Percentiles rank a stretch among this genome's conserved stretches.
Evolutionary conservation across 768 basidiomycete species (phyloP).

Genomic region (Grammothele lineata): DNA sequence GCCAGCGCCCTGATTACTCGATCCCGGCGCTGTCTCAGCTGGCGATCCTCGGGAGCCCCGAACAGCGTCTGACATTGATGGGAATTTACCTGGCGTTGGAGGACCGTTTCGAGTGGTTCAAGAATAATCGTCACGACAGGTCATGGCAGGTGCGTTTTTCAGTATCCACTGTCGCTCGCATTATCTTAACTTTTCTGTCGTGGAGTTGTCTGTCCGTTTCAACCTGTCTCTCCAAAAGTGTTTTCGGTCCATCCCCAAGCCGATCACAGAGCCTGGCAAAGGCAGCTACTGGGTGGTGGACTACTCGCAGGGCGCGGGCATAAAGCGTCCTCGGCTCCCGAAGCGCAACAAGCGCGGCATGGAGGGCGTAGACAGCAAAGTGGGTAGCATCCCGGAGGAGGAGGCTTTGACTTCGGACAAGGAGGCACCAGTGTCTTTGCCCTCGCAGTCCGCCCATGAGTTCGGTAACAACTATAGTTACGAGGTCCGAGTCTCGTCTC

Average conservation of each 20-base stretch:
- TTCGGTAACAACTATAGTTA: too few species aligned
- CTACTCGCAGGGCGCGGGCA: conserved; percentile 41
- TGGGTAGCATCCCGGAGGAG: too few species aligned
- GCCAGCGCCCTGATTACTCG: conserved; percentile 35
- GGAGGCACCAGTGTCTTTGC: too few species aligned
- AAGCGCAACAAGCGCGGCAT: conserved; percentile 52
- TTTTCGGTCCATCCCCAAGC: conserved; percentile 52
- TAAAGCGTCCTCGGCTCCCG: conserved; percentile 54
- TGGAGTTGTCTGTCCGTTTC: conserved; percentile 50
- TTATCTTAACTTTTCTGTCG: too few species aligned
- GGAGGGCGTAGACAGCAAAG: too few species aligned
- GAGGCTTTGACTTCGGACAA: too few species aligned
- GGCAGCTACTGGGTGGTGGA: conserved; percentile 65
- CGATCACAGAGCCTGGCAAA: conserved; percentile 67
- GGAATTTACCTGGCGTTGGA: conserved; percentile 59
- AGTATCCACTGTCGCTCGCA: too few species aligned
- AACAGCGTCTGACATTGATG: conserved; percentile 52
- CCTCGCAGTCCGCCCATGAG: too few species aligned
- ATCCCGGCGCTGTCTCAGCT: conserved; percentile 53
- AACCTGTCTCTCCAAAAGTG: conserved; percentile 51
- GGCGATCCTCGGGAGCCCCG: conserved; percentile 60
- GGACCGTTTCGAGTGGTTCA: conserved; percentile 52
- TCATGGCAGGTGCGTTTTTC: conserved; percentile 62
- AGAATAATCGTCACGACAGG: conserved; percentile 34
- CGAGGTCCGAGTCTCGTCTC: too few species aligned